These are phyloP conservation scores for Moricandia moricandioides DNA, from an alignment of 345 rosid genomes.

Conservation along the genomic window DNA sequence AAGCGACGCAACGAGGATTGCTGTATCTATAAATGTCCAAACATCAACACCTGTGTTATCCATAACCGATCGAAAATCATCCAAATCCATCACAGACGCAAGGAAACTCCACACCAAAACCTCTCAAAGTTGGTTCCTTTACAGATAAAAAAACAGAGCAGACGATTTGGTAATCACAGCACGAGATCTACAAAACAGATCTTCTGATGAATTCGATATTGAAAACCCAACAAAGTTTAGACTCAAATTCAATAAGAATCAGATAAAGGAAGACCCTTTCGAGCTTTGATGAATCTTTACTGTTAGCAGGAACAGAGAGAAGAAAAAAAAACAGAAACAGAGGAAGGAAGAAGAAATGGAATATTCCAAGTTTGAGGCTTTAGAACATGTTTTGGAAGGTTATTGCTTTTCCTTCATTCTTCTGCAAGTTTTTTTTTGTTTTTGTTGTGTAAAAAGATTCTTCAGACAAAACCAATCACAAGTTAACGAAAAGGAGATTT, in stretches of 20 bases:
- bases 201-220: constrained; percentile 15
- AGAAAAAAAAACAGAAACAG: not conserved
- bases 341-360: constrained; percentile 20
- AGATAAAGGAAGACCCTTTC: constrained; percentile 29
- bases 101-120: not conserved
- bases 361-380: constrained; percentile 40
- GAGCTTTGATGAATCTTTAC: constrained; percentile 18
- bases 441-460: constrained; percentile 6
- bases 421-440: constrained; percentile 2
- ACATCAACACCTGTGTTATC: constrained; percentile 85
- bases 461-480: constrained; percentile 17
- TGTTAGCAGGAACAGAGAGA: constrained; percentile 16
- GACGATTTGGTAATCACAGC: constrained; percentile 12
- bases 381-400: constrained; percentile 25
- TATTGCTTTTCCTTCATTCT: constrained; percentile 23
- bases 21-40: constrained; percentile 86
- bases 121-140: constrained; percentile 3
- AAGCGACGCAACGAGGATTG: constrained; percentile 71
- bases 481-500: not conserved
- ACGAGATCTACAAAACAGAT: constrained; percentile 38
- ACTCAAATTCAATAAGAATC: constrained; percentile 8
- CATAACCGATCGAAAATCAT: constrained; percentile 71
- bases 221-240: not conserved
- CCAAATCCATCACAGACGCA: constrained; percentile 62
- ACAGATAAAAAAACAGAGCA: not conserved